These are phyloP conservation scores for Funneliformis geosporum DNA, from an alignment of 192 early-diverging fungal species.

Conservation along the genomic window DNA sequence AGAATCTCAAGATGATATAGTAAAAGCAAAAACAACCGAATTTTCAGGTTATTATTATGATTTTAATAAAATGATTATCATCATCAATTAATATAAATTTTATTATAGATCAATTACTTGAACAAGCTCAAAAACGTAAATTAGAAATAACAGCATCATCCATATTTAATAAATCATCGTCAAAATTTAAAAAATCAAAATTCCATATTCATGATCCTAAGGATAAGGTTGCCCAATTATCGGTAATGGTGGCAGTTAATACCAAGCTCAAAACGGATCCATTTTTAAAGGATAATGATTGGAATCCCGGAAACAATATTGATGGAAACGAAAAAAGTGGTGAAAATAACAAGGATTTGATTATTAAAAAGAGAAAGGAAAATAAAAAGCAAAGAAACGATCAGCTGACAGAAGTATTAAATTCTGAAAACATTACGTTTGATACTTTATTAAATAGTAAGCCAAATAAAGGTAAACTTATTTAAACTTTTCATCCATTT, in stretches of 20 bases:
- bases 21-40: slow-evolving; percentile 52
- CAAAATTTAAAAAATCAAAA: not conserved
- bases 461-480: not conserved
- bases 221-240: slow-evolving; percentile 20
- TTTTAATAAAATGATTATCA: not conserved
- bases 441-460: not conserved
- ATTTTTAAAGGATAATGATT: slow-evolving; percentile 36
- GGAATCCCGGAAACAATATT: not conserved
- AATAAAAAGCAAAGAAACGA: not conserved
- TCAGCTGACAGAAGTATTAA: not conserved
- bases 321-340: not conserved
- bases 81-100: slow-evolving; percentile 8
- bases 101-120: slow-evolving; percentile 31
- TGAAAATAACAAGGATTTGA: not conserved
- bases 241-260: slow-evolving; percentile 30
- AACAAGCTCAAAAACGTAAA: slow-evolving; percentile 37
- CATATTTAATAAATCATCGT: slow-evolving; percentile 30
- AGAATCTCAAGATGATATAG: slow-evolving; percentile 48
- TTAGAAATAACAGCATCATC: slow-evolving; percentile 31
- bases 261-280: slow-evolving; percentile 50
- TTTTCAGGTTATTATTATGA: slow-evolving; percentile 40
- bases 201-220: slow-evolving; percentile 1
- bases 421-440: not conserved
- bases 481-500: too few species aligned
- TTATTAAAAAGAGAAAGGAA: slow-evolving; percentile 5